Base-by-base conservation (phyloP, 192 early-diverging fungal genomes). In the Spizellomyces punctatus region DNA sequence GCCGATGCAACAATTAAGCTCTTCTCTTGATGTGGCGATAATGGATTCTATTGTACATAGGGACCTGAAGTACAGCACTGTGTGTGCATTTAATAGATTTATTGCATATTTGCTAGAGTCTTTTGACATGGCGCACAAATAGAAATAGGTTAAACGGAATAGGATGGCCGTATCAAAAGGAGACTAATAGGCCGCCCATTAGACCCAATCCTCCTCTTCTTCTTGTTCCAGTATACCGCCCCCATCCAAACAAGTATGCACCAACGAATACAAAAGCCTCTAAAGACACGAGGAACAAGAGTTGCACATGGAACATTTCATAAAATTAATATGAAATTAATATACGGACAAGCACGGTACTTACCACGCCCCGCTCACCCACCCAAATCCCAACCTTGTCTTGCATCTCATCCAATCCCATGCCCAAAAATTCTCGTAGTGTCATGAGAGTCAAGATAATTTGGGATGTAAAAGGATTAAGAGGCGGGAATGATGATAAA, bases 1-100 rank as follows among this genome's bases (percentile, higher is more conserved):
- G 94, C 95, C 42, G 95, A 97, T 76, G 85, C 87, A 70, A 89
- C 86, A n/a, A 86, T 96, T 65, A 91, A 92, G 78, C 84, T 98
- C 58, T 98, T 90, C 87, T 89, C 91, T 43, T 95, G 84, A 46
- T 56, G 27, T 36, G 27, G 27, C 27, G 27, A 36, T 36, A 36
- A 36, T 36, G 27, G 27, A 36, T 36, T 36, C 1, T 36, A 0
- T 36, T 36, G 27, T 36, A 36, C 27, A 36, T 36, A 36, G 27
- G 27, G 27, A 36, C 27, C 27, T 36, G 27, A 36, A 36, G 27
- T 36, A 36, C 27, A 36, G 27, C 27, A 36, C 27, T 36, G 27
- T 36, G 27, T 36, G 27, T 36, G 27, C 27, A 36, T 36, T 36
- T 36, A 36, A 36, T 36, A 36, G 27, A 36, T 36, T 36, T 36